Conservation (phyloP, 768 basidiomycete species). For the Auricularia sp. region DNA sequence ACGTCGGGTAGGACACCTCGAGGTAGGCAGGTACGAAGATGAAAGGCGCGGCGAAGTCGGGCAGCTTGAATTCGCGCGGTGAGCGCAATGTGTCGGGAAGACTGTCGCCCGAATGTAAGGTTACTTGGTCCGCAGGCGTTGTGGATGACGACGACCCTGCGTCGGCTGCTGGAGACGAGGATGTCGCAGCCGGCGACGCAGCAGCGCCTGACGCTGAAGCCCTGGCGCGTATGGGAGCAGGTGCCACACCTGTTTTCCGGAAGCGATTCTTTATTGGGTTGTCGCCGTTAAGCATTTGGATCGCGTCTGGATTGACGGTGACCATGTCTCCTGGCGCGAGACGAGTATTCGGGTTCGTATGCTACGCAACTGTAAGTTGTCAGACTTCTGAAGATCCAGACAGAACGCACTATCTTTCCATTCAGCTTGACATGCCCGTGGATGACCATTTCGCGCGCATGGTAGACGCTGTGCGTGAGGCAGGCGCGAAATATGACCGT, state of each 20-base stretch:
- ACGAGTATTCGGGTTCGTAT: conserved; percentile 74
- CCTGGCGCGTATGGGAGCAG: background rate
- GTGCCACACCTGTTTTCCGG: background rate
- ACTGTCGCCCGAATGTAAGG: background rate
- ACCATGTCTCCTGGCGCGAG: conserved; percentile 93
- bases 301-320: conserved; percentile 72
- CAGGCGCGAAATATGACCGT: conserved; percentile 85
- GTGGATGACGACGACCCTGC: conserved; percentile 12
- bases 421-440: conserved; percentile 85
- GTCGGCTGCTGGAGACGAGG: conserved; percentile 5
- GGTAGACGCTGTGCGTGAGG: conserved; percentile 81
- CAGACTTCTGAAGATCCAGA: conserved; percentile 4
- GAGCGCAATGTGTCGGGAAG: background rate
- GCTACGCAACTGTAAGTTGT: conserved; percentile 33
- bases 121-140: conserved; percentile 14
- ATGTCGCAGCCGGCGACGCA: background rate
- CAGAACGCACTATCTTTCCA: conserved; percentile 64
- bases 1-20: conserved; percentile 77
- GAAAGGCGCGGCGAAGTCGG: conserved; percentile 79
- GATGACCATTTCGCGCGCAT: conserved; percentile 76
- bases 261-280: background rate
- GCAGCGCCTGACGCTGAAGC: background rate
- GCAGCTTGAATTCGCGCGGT: conserved; percentile 54
- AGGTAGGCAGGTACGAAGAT: conserved; percentile 90
- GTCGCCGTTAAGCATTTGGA: conserved; percentile 49